A percentile compares a stretch with the other conserved stretches of the same genome.
These are phyloP conservation scores for Lathyrus aphaca DNA, from an alignment of 306 rosid genomes.

Conservation along the genomic window DNA sequence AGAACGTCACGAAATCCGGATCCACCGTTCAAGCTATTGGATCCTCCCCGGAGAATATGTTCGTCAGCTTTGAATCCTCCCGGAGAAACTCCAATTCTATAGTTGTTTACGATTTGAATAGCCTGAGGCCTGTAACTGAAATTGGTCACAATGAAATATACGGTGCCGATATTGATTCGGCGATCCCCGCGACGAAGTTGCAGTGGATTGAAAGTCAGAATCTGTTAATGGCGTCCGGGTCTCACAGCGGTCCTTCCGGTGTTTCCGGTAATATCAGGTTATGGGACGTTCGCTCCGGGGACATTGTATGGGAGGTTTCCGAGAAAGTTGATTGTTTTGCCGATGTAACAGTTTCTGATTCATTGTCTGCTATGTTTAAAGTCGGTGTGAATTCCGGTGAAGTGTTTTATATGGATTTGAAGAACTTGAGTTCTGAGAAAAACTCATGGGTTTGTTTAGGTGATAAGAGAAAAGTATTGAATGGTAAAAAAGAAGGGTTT, in stretches of 20 bases:
- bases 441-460: slow-evolving; percentile 79
- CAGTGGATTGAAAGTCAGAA: slow-evolving; percentile 65
- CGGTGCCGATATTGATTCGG: slow-evolving; percentile 83
- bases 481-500: slow-evolving; percentile 80
- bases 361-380: slow-evolving; percentile 66
- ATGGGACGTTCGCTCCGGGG: slow-evolving; percentile 84
- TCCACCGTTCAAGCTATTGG: slow-evolving; percentile 94
- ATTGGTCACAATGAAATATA: slow-evolving; percentile 75
- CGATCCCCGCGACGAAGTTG: slow-evolving; percentile 83
- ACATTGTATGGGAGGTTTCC: slow-evolving; percentile 63
- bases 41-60: slow-evolving; percentile 58
- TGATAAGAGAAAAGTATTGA: slow-evolving; percentile 49
- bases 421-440: slow-evolving; percentile 57
- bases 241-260: slow-evolving; percentile 95
- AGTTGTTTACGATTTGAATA: slow-evolving; percentile 68
- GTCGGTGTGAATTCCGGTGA: slow-evolving; percentile 84
- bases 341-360: slow-evolving; percentile 73
- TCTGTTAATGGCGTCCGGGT: slow-evolving; percentile 84
- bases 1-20: slow-evolving; percentile 76
- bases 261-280: slow-evolving; percentile 68
- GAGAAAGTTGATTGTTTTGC: slow-evolving; percentile 87
- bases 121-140: slow-evolving; percentile 51
- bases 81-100: slow-evolving; percentile 85
- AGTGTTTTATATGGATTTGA: slow-evolving; percentile 63
- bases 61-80: slow-evolving; percentile 82